Percentiles rank a stretch among this genome's conserved stretches.
Evolutionary conservation across 129 eudicot genomes (phyloP).

Genomic region (Artemisia tridentata): DNA sequence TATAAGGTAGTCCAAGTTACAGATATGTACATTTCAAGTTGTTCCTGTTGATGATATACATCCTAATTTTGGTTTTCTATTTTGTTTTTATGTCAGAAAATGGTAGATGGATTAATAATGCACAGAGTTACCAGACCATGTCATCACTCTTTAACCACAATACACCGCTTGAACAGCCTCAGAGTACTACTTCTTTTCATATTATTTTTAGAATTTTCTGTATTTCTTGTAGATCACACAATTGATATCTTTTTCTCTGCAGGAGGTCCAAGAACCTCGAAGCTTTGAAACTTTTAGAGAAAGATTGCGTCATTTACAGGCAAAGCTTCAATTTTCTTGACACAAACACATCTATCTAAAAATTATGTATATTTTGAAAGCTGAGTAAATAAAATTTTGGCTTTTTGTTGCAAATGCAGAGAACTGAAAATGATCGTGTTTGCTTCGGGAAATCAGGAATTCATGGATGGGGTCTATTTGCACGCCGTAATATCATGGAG

Average conservation of each 20-base stretch:
- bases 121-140: conserved; percentile 70
- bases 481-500: conserved; percentile 74
- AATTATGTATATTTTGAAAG: background rate
- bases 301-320: conserved; percentile 88
- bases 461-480: conserved; percentile 99
- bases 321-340: conserved; percentile 26
- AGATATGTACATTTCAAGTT: background rate
- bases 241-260: conserved; percentile 23
- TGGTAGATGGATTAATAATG: conserved; percentile 52
- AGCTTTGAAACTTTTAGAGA: conserved; percentile 81
- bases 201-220: background rate
- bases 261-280: conserved; percentile 74
- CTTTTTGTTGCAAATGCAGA: conserved; percentile 48
- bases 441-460: conserved; percentile 96
- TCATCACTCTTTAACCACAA: conserved; percentile 59
- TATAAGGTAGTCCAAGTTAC: conserved; percentile 43
- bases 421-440: conserved; percentile 88
- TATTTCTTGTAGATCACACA: background rate
- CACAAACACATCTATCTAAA: background rate
- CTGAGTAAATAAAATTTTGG: conserved; percentile 5
- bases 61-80: conserved; percentile 17
- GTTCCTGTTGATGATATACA: background rate
- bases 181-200: conserved; percentile 39
- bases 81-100: conserved; percentile 46
- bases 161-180: conserved; percentile 56